A percentile compares a stretch with the other conserved stretches of the same genome.
These are phyloP conservation scores for Perilla frutescens DNA, from an alignment of 257 asterid genomes.

Conservation along the genomic window DNA sequence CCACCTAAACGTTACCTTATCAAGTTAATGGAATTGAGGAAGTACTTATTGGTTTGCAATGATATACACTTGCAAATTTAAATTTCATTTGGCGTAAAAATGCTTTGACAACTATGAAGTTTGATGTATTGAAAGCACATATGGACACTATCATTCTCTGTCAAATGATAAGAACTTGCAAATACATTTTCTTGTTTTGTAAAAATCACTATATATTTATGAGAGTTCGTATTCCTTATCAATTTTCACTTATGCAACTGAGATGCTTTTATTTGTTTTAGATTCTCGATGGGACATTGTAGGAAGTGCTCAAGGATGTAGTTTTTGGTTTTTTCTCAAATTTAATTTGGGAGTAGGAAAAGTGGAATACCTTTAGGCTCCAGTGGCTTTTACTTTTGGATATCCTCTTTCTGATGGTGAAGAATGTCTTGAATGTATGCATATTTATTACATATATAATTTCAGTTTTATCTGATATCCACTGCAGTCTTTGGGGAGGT, in stretches of 20 bases:
- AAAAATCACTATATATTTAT: background rate
- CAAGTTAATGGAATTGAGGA: constrained; percentile 1
- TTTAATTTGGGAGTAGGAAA: background rate
- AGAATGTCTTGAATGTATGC: background rate
- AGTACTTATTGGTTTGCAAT: background rate
- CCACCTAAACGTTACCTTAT: background rate
- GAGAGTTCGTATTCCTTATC: constrained; percentile 6
- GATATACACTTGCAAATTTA: background rate
- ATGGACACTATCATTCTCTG: background rate
- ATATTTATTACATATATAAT: background rate
- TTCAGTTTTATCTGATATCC: constrained; percentile 19
- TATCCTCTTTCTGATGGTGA: constrained; percentile 1
- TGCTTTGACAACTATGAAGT: background rate
- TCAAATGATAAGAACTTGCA: constrained; percentile 22
- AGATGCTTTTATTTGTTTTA: constrained; percentile 13
- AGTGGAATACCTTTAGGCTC: background rate
- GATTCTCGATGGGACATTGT: background rate
- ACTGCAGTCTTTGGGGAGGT: constrained; percentile 96
- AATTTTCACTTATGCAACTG: background rate
- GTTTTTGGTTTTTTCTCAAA: background rate
- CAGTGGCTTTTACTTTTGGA: constrained; percentile 9
- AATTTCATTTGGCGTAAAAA: background rate
- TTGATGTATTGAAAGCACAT: background rate
- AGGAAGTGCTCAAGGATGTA: background rate
- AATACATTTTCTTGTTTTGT: background rate